phyloP scores from a whole-genome alignment of 768 basidiomycete genomes.

The Auriscalpium vulgare region DNA sequence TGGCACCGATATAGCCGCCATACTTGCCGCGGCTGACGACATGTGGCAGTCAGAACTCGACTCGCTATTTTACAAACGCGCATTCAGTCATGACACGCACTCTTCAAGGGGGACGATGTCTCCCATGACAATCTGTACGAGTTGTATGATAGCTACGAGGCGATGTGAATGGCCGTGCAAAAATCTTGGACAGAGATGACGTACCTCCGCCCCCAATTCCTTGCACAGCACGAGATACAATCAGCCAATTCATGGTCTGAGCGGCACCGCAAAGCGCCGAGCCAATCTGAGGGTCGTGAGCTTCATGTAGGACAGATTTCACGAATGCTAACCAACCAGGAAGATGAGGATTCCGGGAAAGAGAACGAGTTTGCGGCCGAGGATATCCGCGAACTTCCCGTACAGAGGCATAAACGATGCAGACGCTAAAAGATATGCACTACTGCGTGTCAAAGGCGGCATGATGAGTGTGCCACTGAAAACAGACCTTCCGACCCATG shows the following conservation, averaged over 20 bases:
- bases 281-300: conserved; percentile 18
- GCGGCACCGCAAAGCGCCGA: conserved; percentile 38
- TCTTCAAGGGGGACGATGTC: conserved; percentile 32
- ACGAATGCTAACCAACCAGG: conserved; percentile 16
- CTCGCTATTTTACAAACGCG: no score
- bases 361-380: conserved; percentile 31
- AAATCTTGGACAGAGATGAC: background rate
- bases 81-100: conserved; percentile 15
- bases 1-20: conserved; percentile 28
- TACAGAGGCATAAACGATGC: conserved; percentile 22
- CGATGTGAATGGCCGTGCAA: no score
- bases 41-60: no score
- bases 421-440: conserved; percentile 23
- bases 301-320: background rate
- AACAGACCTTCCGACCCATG: conserved; percentile 65
- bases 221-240: conserved; percentile 33
- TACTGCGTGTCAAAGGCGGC: background rate
- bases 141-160: conserved; percentile 21
- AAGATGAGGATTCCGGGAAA: conserved; percentile 30
- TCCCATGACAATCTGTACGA: conserved; percentile 29
- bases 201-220: conserved; percentile 34
- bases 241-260: conserved; percentile 35
- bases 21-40: conserved; percentile 30
- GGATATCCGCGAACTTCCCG: conserved; percentile 24
- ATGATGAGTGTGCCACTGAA: background rate